phyloP scores from a whole-genome alignment of 2,329 filamentous ascomycete species.

The Aspergillus calidoustus region DNA sequence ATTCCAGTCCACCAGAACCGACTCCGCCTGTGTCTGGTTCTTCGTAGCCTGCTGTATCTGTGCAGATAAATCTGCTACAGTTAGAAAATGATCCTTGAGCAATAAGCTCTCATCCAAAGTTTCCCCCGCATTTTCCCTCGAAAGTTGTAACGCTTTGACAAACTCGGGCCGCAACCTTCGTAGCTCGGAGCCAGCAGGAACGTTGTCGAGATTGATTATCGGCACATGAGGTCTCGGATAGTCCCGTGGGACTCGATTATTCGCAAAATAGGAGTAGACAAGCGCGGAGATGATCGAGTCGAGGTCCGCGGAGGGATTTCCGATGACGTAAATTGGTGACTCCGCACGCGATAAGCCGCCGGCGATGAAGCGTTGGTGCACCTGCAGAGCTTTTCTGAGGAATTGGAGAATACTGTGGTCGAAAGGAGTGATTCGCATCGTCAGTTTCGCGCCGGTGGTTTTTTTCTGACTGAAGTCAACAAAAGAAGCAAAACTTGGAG shows the following conservation, averaged over 20 bases:
- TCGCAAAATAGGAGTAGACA: slow-evolving; percentile 63
- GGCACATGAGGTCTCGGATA: slow-evolving; percentile 57
- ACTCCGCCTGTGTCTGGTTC: slow-evolving; percentile 25
- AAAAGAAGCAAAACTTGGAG: not conserved
- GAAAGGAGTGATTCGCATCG: slow-evolving; percentile 8
- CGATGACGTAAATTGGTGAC: slow-evolving; percentile 46
- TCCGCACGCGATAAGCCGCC: slow-evolving; percentile 25
- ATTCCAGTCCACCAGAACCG: slow-evolving; percentile 53
- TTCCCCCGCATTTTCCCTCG: slow-evolving; percentile 32
- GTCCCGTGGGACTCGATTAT: slow-evolving; percentile 32
- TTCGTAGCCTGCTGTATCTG: slow-evolving; percentile 23
- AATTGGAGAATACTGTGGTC: slow-evolving; percentile 40
- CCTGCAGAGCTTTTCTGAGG: slow-evolving; percentile 38
- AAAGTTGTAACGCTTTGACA: slow-evolving; percentile 58
- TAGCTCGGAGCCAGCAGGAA: slow-evolving; percentile 53
- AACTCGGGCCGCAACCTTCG: slow-evolving; percentile 62
- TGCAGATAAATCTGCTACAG: slow-evolving; percentile 44
- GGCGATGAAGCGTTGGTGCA: slow-evolving; percentile 34
- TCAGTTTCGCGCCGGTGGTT: not conserved
- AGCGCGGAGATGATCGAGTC: slow-evolving; percentile 67
- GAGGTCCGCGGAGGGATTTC: slow-evolving; percentile 58
- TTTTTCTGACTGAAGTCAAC: not conserved
- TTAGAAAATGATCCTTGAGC: slow-evolving; percentile 44
- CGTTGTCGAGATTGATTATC: slow-evolving; percentile 60
- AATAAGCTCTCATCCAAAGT: slow-evolving; percentile 27